Conservation (phyloP, 192 early-diverging fungal genomes). For the Linnemannia elongata region DNA sequence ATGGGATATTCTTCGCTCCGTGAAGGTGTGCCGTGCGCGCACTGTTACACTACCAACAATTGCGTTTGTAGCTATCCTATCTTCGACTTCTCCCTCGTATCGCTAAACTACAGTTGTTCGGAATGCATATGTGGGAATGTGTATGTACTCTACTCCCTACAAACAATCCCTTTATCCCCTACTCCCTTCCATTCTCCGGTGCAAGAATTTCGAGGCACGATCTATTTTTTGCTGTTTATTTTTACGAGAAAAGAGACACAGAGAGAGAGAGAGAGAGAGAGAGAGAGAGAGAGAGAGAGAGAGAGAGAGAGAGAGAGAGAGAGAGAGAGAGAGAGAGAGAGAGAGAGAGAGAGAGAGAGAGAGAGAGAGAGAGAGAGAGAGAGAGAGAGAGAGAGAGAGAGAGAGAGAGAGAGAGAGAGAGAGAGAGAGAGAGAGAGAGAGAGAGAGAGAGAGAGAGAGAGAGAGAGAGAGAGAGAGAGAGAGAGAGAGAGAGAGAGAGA, state of each 20-base stretch:
- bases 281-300: neutral
- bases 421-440: neutral
- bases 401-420: neutral
- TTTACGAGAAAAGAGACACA: neutral
- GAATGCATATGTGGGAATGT: neutral
- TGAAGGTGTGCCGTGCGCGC: neutral
- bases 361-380: neutral
- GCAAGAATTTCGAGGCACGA: neutral
- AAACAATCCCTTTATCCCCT: neutral
- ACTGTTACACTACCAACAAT: neutral
- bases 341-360: neutral
- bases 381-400: neutral
- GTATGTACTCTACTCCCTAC: neutral
- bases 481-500: neutral
- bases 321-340: neutral
- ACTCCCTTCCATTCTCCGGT: neutral
- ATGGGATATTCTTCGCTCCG: neutral
- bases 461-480: neutral
- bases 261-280: neutral
- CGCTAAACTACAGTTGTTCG: neutral
- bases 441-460: neutral
- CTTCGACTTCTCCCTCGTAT: neutral
- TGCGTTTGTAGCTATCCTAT: neutral
- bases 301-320: neutral
- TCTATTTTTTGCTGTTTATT: neutral